Base-by-base conservation (phyloP, 106 monocot species). In the Narthecium ossifragum region DNA sequence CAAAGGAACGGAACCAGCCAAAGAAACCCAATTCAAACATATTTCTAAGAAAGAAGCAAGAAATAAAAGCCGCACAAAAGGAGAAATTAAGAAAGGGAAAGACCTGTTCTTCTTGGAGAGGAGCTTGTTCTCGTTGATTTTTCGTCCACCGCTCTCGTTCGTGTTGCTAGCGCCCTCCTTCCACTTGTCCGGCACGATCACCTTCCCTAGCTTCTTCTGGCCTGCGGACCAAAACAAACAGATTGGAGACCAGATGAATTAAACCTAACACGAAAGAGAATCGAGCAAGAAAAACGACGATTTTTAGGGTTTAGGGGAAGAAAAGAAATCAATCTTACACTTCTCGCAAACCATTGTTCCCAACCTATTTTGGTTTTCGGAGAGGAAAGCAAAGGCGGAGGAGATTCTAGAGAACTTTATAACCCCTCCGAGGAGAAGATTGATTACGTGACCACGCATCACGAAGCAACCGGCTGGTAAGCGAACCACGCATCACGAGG, bases 121-220 rank as follows among this genome's bases (percentile, higher is more conserved):
- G 54, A 99, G 90, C 58, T 99, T 99, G 72, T 99, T 99, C 80
- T 99, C 98, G 74, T 99, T 99, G 64, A 99, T 92, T 70, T 91
- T 99, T 27, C 98, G 87, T 20, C 98, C 98, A 34, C 98, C 98
- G 62, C 84, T 64, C 52, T 98, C 98, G 36, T 78, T 87, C 28
- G 87, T 91, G 71, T 98, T 98, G 84, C 91, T 98, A 22, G 98
- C 98, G 14, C 98, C 98, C 61, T 87, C 98, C 78, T 98, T 98
- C 98, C 98, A 98, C 74, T 98, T 98, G 67, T 98, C 98, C 17
- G 98, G 98, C 13, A 98, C 98, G 78, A 98, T 98, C 65, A 98
- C 98, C 76, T 98, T 98, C 59, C 75, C 64, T 24, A 98, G 69
- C 59, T 98, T 98, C 84, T 98, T 98, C 87, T 98, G 90, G 72